Percentiles rank a stretch among this genome's conserved stretches.
Conservation (phyloP, 2,329 filamentous ascomycete species). For the Cytospora schulzeri region DNA sequence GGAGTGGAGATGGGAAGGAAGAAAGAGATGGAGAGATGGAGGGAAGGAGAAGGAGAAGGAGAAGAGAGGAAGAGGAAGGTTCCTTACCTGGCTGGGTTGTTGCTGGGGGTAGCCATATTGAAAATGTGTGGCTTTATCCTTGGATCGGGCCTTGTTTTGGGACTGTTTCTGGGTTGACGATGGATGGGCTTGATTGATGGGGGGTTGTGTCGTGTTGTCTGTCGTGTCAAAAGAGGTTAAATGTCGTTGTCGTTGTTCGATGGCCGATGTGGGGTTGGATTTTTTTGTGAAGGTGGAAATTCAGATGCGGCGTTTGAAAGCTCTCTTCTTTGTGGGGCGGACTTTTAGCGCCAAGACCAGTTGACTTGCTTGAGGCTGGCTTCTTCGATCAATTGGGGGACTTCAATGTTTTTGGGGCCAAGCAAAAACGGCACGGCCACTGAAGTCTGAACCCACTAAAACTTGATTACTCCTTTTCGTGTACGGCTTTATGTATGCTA, state of each 20-base stretch:
- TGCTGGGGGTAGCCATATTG: conserved; percentile 9
- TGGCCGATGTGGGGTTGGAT: conserved; percentile 20
- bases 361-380: no score
- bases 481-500: no score
- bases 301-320: conserved; percentile 13
- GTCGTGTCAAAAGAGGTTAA: not conserved
- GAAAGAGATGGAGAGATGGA: not conserved
- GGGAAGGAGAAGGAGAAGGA: not conserved
- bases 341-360: conserved; percentile 1
- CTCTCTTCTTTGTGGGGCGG: conserved; percentile 21
- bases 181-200: not conserved
- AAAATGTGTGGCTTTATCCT: not conserved
- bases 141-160: not conserved
- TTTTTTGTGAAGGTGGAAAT: conserved; percentile 25
- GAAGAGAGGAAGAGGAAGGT: not conserved
- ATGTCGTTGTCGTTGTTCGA: conserved; percentile 14
- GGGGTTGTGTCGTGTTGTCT: not conserved
- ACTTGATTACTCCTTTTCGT: no score
- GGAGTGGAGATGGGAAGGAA: not conserved
- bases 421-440: no score
- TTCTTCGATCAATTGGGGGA: no score
- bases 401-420: no score
- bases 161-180: not conserved
- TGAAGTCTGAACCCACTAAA: no score
- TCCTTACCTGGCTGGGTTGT: conserved; percentile 22